Base-by-base conservation (phyloP, 176 grass and related monocot species). In the Eleusine coracana region DNA sequence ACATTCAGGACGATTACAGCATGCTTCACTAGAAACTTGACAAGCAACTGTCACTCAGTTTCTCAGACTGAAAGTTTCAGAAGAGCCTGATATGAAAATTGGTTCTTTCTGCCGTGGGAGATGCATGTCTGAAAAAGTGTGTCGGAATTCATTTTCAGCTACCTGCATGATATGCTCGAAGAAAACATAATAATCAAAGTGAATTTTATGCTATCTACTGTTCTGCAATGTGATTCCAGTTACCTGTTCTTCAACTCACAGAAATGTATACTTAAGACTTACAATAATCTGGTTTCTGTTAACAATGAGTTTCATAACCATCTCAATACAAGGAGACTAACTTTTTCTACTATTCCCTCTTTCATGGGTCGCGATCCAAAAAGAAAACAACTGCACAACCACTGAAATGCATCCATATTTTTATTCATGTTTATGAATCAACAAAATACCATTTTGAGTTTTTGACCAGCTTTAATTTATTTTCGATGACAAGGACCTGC, bases 361-460 rank as follows among this genome's bases (percentile, higher is more conserved):
- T 58, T 60, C 44, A 56, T 37, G 39, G 0, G 34, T 52, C 3
- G 6, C 38, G n/a, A 29, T 67, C 4, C 7, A 17, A 54, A 54
- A 36, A 31, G 58, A 80, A 16, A 37, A 28, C 46, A 78, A 23
- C 27, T 42, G 34, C 60, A 54, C n/a, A n/a, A n/a, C 63, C 25
- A 80, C 60, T 80, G 23, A 16, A 82, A 42, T 77, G 44, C 34
- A 64, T 62, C 23, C 28, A 68, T 50, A 21, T 40, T 27, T 10
- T 59, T 62, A 74, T 74, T 80, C 28, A 65, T 44, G 73, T 20
- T 56, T 69, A 18, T 41, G 7, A 18, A 85, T 67, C 31, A 74
- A 84, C 49, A 55, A 20, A 69, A 13, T 41, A 21, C 14, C 20
- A 75, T 74, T 84, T 51, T 6, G 50, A 80, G 66, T 54, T 45